Conservation (phyloP, 2,329 filamentous ascomycete species). For the Scytalidium lignicola region DNA sequence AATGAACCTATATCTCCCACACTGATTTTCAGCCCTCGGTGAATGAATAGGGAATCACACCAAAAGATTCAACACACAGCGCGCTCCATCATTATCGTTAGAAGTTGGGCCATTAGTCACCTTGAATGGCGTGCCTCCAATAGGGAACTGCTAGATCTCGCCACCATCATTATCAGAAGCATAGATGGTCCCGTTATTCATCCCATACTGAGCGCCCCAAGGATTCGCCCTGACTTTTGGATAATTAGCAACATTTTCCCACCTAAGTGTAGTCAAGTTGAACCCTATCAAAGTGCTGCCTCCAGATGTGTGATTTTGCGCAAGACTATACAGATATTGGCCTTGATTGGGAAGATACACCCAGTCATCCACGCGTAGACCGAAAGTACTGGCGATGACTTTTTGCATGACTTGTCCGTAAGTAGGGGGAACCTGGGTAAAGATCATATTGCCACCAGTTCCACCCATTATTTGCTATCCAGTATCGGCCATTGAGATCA, state of each 20-base stretch:
- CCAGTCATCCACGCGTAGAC: not conserved
- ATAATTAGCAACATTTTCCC: not conserved
- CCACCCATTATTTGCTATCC: not conserved
- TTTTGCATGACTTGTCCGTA: not conserved
- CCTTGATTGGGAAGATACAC: not conserved
- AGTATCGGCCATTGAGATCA: not conserved
- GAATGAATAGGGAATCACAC: too few relatives aligned
- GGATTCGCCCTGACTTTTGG: not conserved
- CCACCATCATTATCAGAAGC: not conserved
- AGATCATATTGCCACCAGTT: not conserved
- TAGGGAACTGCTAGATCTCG: not conserved
- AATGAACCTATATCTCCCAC: too few relatives aligned
- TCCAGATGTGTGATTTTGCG: not conserved
- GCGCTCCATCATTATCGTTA: not conserved
- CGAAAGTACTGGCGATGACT: not conserved
- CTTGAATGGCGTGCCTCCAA: not conserved
- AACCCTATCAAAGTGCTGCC: not conserved
- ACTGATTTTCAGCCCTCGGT: too few relatives aligned
- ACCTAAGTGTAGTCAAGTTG: not conserved
- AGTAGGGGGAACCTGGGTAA: not conserved
- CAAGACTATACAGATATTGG: not conserved
- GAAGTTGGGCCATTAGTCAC: not conserved
- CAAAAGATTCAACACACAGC: not conserved
- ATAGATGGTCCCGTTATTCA: not conserved
- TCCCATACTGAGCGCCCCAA: not conserved